phyloP scores from a whole-genome alignment of 495 filamentous ascomycete genomes.

The Collariella sp. region DNA sequence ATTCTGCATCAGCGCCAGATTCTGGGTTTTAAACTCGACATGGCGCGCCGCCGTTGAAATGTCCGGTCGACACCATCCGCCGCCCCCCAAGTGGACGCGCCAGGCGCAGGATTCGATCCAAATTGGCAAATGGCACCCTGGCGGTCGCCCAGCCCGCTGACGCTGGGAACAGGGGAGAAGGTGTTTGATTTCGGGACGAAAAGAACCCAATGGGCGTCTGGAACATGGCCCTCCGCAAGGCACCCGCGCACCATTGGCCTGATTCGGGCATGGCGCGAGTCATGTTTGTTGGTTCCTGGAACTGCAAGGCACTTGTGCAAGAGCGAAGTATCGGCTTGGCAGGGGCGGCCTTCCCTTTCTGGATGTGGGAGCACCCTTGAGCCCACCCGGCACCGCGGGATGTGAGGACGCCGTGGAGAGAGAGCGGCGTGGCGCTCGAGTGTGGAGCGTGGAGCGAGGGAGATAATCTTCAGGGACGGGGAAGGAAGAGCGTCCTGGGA shows the following conservation, averaged over 20 bases:
- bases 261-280: constrained; percentile 2
- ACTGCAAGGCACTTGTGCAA: constrained; percentile 9
- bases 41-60: not conserved
- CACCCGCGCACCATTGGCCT: not conserved
- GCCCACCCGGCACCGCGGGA: not conserved
- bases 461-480: no score
- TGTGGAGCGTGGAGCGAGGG: no score
- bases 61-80: no score
- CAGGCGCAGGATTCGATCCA: not conserved
- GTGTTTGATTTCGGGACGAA: not conserved
- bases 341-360: constrained; percentile 7
- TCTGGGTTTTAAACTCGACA: no score
- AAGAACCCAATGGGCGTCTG: not conserved
- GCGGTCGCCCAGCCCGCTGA: not conserved
- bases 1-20: not conserved
- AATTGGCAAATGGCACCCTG: not conserved
- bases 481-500: no score
- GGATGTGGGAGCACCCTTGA: not conserved
- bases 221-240: not conserved
- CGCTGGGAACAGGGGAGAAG: no score
- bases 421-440: not conserved
- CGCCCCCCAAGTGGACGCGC: no score
- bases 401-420: not conserved
- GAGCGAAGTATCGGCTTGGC: constrained; percentile 9
- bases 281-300: not conserved